phyloP scores from a whole-genome alignment of 352 stramenopile species.

The Globisporangium irregulare region DNA sequence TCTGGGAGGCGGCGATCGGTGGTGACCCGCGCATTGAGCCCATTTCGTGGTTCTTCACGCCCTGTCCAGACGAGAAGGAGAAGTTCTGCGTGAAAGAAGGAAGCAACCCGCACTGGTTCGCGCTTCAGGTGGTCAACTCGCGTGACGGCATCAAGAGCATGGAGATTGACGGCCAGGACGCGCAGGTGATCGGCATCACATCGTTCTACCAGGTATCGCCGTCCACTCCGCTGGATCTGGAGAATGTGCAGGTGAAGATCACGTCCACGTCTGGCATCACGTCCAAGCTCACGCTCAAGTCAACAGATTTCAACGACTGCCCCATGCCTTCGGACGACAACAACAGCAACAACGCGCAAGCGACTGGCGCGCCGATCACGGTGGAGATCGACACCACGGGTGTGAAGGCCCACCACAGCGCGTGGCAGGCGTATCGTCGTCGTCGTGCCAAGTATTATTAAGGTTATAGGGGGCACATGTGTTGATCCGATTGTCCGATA shows the following conservation, averaged over 20 bases:
- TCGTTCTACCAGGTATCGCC: slow-evolving; percentile 59
- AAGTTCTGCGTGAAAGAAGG: slow-evolving; percentile 72
- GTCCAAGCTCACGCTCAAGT: slow-evolving; percentile 68
- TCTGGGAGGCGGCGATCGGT: slow-evolving; percentile 55
- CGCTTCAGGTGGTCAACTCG: slow-evolving; percentile 62
- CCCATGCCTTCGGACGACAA: slow-evolving; percentile 34
- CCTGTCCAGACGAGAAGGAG: slow-evolving; percentile 55
- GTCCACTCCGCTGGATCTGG: slow-evolving; percentile 50
- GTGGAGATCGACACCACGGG: slow-evolving; percentile 31
- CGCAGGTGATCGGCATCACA: slow-evolving; percentile 86
- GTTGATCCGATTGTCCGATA: not conserved
- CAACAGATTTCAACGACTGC: slow-evolving; percentile 35
- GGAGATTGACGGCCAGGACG: slow-evolving; percentile 64
- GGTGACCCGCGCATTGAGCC: slow-evolving; percentile 43
- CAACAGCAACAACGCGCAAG: slow-evolving; percentile 21
- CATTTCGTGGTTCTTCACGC: slow-evolving; percentile 59
- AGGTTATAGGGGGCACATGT: not conserved
- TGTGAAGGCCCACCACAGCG: slow-evolving; percentile 29
- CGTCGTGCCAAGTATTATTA: slow-evolving; percentile 37
- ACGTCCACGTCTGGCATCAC: slow-evolving; percentile 40
- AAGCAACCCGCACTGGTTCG: slow-evolving; percentile 61
- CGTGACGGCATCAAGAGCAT: slow-evolving; percentile 66
- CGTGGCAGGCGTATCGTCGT: slow-evolving; percentile 38
- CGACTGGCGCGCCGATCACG: slow-evolving; percentile 23
- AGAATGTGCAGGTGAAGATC: slow-evolving; percentile 18